Base-by-base conservation (phyloP, 108 stramenopile species). In the Pseudonitzschia multistriata region DNA sequence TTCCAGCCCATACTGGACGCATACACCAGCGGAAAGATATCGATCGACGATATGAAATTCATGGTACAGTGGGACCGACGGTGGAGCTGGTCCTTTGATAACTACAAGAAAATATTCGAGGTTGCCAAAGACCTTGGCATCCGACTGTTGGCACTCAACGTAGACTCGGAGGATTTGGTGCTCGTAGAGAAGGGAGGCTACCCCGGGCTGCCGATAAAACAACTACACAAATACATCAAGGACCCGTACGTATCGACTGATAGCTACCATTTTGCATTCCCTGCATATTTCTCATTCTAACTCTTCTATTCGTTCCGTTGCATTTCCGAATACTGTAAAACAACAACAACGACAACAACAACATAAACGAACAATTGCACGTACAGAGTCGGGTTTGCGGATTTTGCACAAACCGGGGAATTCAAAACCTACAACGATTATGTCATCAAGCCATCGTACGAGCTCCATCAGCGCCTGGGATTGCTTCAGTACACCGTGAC, bases 71-170 rank as follows among this genome's bases (percentile, higher is more conserved):
- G 90, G 90, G 80, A 85, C 4, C 80, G 62, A 27, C 64, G 90
- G 30, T 91, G 90, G 90, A 65, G 35, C 13, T 91, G 90, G 90
- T 62, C 84, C n/a, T 91, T 85, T 77, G 84, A 88, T 15, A 54
- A 28, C 25, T 91, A 91, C 66, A 49, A 35, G 14, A 73, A 82
- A 1, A 67, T 91, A 25, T 88, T 91, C 72, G 71, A 77, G 39
- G 60, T 76, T 2, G 84, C 85, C 36, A 65, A 73, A 17, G 67
- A 81, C 63, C 61, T 77, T 10, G 62, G 70, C 5, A 84, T 91
- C 39, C 79, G 74, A 13, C 57, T 91, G 13, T 35, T 91, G 40
- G 90, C 90, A 10, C 29, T 91, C 30, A 91, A 91, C 74, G 88
- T 86, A 6, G 70, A 91, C 56, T 87, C 85, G 8, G 90, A 91